These are phyloP conservation scores for Chlorophyllum brunneum DNA, from an alignment of 768 basidiomycete species.

Conservation along the genomic window DNA sequence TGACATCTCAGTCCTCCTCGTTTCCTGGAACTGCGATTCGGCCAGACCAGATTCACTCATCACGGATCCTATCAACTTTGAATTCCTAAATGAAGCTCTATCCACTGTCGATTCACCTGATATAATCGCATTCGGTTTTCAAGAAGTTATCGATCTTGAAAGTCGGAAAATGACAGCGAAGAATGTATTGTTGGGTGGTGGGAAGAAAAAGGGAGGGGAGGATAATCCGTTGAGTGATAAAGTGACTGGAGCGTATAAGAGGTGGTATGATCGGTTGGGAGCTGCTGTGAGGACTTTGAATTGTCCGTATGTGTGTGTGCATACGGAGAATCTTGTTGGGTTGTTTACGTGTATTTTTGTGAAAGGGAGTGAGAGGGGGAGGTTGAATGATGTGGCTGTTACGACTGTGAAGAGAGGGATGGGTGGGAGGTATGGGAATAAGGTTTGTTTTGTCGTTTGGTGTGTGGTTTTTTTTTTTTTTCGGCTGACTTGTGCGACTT, in stretches of 20 bases:
- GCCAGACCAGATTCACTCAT: slow-evolving; percentile 73
- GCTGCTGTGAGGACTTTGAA: slow-evolving; percentile 69
- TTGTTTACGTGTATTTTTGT: slow-evolving; percentile 77
- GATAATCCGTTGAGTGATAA: slow-evolving; percentile 68
- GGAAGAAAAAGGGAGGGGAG: slow-evolving; percentile 55
- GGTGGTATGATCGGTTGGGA: slow-evolving; percentile 82
- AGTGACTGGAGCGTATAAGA: slow-evolving; percentile 81
- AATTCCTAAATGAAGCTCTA: slow-evolving; percentile 78
- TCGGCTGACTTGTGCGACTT: slow-evolving; percentile 7
- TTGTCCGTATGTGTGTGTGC: slow-evolving; percentile 70
- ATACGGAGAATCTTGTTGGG: slow-evolving; percentile 89
- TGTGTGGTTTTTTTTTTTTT: background rate
- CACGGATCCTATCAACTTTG: slow-evolving; percentile 65
- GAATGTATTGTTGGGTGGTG: slow-evolving; percentile 78
- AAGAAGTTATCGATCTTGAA: slow-evolving; percentile 96
- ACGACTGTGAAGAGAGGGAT: slow-evolving; percentile 89
- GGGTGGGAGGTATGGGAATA: slow-evolving; percentile 92
- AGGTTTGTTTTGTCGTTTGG: slow-evolving; percentile 43
- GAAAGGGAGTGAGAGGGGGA: slow-evolving; percentile 57
- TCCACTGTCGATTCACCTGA: slow-evolving; percentile 66
- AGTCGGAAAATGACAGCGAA: slow-evolving; percentile 90
- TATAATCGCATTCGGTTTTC: slow-evolving; percentile 91
- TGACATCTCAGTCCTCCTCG: slow-evolving; percentile 68
- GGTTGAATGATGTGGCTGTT: slow-evolving; percentile 67
- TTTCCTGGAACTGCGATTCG: slow-evolving; percentile 93